A percentile compares a stretch with the other conserved stretches of the same genome.
Evolutionary conservation across 768 basidiomycete species (phyloP).

Genomic region (Hortiboletus flavorubellus): DNA sequence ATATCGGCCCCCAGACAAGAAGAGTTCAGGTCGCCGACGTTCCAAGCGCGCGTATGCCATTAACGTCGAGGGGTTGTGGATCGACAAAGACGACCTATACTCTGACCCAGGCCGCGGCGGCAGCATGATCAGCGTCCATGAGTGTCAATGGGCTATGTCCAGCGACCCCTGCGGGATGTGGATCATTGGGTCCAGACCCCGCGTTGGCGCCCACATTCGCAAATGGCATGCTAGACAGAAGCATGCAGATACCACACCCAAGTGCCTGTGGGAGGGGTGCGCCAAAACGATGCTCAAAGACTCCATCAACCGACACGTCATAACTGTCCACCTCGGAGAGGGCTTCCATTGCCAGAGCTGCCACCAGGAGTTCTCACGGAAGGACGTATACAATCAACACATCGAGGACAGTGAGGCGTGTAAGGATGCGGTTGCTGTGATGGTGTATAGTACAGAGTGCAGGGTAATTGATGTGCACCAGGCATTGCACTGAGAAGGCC

Average conservation of each 20-base stretch:
- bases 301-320: conserved; percentile 9
- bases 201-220: conserved; percentile 4
- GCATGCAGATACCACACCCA: background rate
- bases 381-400: conserved; percentile 8
- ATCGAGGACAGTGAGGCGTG: background rate
- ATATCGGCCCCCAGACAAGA: background rate
- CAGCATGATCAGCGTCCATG: conserved; percentile 1
- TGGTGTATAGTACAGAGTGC: background rate
- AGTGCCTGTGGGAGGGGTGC: conserved; percentile 7
- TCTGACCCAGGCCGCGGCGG: background rate
- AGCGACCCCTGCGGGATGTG: conserved; percentile 9
- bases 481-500: background rate
- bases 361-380: background rate
- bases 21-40: background rate
- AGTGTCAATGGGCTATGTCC: conserved; percentile 4
- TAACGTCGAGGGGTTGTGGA: background rate
- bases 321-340: conserved; percentile 6
- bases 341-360: conserved; percentile 6
- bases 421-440: background rate
- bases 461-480: background rate
- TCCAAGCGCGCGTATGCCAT: background rate
- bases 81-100: conserved; percentile 6
- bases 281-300: background rate
- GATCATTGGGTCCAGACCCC: conserved; percentile 4
- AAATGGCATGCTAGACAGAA: conserved; percentile 1